Evolutionary conservation across 345 rosid species (phyloP).

Genomic region (Nephelium lappaceum): DNA sequence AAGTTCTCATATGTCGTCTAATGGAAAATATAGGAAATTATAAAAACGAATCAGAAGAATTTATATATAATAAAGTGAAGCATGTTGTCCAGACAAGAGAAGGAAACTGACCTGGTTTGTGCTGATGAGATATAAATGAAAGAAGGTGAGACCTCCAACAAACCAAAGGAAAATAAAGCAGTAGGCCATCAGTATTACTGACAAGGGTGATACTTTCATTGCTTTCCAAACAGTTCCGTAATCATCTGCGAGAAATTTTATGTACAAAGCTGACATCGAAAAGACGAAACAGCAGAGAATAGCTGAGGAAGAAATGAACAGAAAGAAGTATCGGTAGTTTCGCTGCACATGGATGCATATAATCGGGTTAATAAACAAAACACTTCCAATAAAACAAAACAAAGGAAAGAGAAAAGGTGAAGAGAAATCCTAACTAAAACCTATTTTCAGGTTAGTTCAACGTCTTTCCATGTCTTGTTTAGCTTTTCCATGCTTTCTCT

Average conservation of each 20-base stretch:
- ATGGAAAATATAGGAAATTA: conserved; percentile 13
- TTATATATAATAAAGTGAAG: background rate
- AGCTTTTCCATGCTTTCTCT: too few relatives aligned
- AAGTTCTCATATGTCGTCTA: conserved; percentile 59
- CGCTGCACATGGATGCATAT: conserved; percentile 41
- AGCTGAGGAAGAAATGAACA: conserved; percentile 53
- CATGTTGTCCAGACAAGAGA: background rate
- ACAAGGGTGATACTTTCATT: conserved; percentile 50
- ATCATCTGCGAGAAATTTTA: conserved; percentile 45
- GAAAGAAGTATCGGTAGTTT: conserved; percentile 59
- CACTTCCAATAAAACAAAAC: background rate
- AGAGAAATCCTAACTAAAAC: too few relatives aligned
- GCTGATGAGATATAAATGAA: conserved; percentile 57
- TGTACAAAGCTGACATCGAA: conserved; percentile 50
- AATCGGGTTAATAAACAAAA: conserved; percentile 2
- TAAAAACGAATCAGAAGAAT: conserved; percentile 13
- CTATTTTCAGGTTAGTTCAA: too few relatives aligned
- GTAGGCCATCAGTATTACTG: conserved; percentile 48
- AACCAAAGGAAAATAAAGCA: conserved; percentile 62
- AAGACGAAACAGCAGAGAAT: conserved; percentile 55
- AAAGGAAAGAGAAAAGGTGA: too few relatives aligned
- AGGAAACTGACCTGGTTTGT: conserved; percentile 51
- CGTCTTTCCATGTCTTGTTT: too few relatives aligned
- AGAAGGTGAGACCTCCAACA: conserved; percentile 59
- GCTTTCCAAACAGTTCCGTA: conserved; percentile 49